Evolutionary conservation across 148 eudicot species (phyloP), one percentile per base, ranked within the genome.

Genomic region (Silene uniflora): DNA sequence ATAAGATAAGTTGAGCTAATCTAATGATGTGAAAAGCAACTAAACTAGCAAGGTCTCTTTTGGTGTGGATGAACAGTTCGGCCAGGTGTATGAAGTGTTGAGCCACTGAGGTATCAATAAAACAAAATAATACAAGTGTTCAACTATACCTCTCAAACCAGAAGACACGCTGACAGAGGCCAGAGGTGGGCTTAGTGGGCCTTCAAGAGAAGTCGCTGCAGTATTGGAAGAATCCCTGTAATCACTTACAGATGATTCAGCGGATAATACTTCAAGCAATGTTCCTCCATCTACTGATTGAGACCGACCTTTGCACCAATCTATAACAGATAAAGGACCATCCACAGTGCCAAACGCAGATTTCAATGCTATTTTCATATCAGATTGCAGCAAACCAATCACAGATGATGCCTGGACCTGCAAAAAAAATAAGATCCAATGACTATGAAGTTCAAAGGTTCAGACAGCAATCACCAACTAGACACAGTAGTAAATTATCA

Each of bases 381-480:
- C 99, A 23, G 96, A 85, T 77, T 89, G 97, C 74, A 95, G 87
- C 84, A 90, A 84, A 85, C 90, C 87, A 58, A 92, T 82, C 63
- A 90, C 87, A 29, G 91, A 92, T 65, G 99, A 90, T 77, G 96
- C 86, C 82, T 89, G 97, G 77, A 92, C 93, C 99, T 95, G 99
- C 83, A 82, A 73, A 12, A 19, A 27, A 66, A n/a, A n/a, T 10
- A 68, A 24, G 62, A 29, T 44, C 6, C 56, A 76, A 47, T 13
- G 19, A 76, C 61, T 5, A 39, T 59, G 44, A 23, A 54, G 17
- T 27, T 21, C 18, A 17, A 17, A 18, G 11, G 39, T 67, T 80
- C 54, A 47, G 55, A 11, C 65, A 35, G 39, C 60, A 52, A 44
- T 23, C 54, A 44, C 39, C 21, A n/a, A 49, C 24, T 67, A n/a